Evolutionary conservation across 2,329 filamentous ascomycete genomes (phyloP), one percentile per base, ranked within the genome.

Genomic region (Fusarium musae): DNA sequence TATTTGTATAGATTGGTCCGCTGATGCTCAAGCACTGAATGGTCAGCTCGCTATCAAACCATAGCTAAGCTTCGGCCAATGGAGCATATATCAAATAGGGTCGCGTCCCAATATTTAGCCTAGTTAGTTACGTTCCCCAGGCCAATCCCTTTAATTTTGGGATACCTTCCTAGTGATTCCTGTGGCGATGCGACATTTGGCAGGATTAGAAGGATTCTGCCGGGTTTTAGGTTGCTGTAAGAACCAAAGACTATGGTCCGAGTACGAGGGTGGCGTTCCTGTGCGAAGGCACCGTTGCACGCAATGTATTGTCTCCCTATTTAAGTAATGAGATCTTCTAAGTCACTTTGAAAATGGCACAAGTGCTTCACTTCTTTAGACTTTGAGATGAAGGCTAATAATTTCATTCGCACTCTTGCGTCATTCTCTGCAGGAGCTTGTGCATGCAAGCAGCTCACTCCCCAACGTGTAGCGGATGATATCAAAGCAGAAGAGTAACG

Each of bases 401-500:
- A 9, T 19, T 16, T 63, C 11, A 10, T 73, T 12, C 8, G 39
- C 12, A 21, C 37, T 11, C 32, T 73, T 16, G 13, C n/a, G 7
- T 16, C 63, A 13, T 62, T 21, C 21, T 44, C 52, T 13, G 32
- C 43, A 7, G 46, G 53, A n/a, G 53, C 9, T 12, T 39, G 10
- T 42, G 56, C 59, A n/a, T 30, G 40, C 32, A 73, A 60, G 19
- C 10, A 21, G n/a, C 49, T 70, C 21, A 63, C 61, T 21, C 70
- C 70, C 19, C 56, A 70, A 8, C 57, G 40, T 47, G 47, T 70
- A 17, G 57, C 47, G 26, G 42, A 60, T 21, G 54, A 59, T 32
- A 59, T 73, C 36, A 73, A 73, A 16, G 36, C 15, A 12, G 32
- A 70, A 47, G 39, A 56, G 70, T 73, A 37, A 63, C 37, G 37